Evolutionary conservation across 495 filamentous ascomycete genomes (phyloP), one percentile per base, ranked within the genome.

Genomic region (Hyphodiscus hymeniophilus): DNA sequence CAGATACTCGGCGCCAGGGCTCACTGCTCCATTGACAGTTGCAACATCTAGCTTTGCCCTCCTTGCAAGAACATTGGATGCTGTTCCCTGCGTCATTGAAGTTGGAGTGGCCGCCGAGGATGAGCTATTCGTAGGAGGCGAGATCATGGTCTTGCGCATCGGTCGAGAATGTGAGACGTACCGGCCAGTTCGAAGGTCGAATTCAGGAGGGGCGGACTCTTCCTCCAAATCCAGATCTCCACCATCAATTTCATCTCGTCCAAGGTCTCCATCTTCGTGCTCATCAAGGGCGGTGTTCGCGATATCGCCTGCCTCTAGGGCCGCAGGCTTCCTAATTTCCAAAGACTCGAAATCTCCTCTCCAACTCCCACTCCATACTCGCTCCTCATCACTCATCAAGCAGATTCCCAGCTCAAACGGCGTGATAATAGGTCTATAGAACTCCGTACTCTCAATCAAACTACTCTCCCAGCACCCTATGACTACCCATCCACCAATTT

Each of bases 391-490:
- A 3, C 73, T 66, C 62, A 74, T 65, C 50, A 97, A 66, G 3
- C 84, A 83, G 36, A 95, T 60, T 30, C 76, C 78, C 20, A 97
- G 66, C 73, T 97, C 92, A 60, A 89, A 97, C 2, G 92, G 90
- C 10, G 94, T 98, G 28, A 98, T 77, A 3, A 97, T 77, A 1
- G 88, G 87, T 60, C 76, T 81, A 68, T 77, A 96, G 56, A 92
- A 89, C 18, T 56, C 60, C 0, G 65, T 65, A 2, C 51, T 35
- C 10, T 87, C 88, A 53, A 84, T 82, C 38, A 97, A 68, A 48
- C 83, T 84, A 59, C 91, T 94, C 65, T 98, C 92, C 92, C 94
- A 97, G 66, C 92, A 98, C 8, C 94, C 94, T 34, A 98, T 84
- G 0, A 96, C 90, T 0, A 97, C 89, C 92, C 92, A 98, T 12